Evolutionary conservation across 2,329 filamentous ascomycete species (phyloP).

Genomic region (Botrytis sinoallii): DNA sequence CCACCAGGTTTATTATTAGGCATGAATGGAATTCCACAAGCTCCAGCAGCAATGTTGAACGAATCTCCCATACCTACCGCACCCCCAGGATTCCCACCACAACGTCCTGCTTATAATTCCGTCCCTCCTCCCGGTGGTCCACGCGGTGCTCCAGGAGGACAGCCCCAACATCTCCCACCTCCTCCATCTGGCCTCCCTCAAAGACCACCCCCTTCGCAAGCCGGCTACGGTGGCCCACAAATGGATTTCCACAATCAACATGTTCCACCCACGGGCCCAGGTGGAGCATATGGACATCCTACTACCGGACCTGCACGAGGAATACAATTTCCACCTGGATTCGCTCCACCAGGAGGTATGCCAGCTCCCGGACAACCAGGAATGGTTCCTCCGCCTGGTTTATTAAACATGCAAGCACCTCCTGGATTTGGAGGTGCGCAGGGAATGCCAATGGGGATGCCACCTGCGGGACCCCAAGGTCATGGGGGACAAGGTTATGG

Average conservation of each 20-base stretch:
- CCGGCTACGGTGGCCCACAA: conserved; percentile 64
- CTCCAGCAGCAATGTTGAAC: conserved; percentile 42
- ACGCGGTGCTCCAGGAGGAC: conserved; percentile 44
- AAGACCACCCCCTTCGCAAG: conserved; percentile 66
- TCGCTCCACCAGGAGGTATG: conserved; percentile 12
- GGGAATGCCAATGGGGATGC: conserved; percentile 31
- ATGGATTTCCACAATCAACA: conserved; percentile 43
- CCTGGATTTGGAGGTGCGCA: conserved; percentile 32
- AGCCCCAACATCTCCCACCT: conserved; percentile 47
- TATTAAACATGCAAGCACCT: conserved; percentile 33
- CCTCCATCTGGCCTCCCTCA: conserved; percentile 55
- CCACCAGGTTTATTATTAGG: conserved; percentile 38
- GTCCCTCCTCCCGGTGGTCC: conserved; percentile 37
- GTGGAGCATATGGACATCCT: conserved; percentile 4
- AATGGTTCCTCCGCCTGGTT: conserved; percentile 10
- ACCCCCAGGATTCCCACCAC: conserved; percentile 32
- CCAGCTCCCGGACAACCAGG: background rate
- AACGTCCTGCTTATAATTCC: conserved; percentile 32
- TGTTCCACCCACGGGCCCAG: conserved; percentile 44
- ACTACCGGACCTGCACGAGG: background rate
- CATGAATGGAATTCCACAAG: conserved; percentile 43
- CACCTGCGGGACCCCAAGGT: conserved; percentile 29
- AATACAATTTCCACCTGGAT: conserved; percentile 44
- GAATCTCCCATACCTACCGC: conserved; percentile 22
- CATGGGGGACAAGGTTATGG: conserved; percentile 26